These are phyloP conservation scores for Ophiostoma perfectum DNA, from an alignment of 2,329 filamentous ascomycete species.

Conservation along the genomic window DNA sequence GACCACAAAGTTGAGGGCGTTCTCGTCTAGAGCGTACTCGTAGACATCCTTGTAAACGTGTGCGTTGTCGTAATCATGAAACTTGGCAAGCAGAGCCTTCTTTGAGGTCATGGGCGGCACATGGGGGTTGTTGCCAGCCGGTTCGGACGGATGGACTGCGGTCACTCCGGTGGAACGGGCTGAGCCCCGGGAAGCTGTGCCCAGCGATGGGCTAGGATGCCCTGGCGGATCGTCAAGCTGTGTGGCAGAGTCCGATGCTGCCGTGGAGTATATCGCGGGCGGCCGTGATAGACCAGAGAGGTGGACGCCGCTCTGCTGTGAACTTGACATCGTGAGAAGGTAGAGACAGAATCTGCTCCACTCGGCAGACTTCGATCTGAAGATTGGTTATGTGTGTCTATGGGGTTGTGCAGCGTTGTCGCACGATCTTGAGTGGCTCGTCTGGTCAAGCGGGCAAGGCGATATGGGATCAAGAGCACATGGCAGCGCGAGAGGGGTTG, in stretches of 20 bases:
- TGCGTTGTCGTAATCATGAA: constrained; percentile 50
- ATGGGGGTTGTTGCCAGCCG: neutral
- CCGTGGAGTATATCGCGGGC: neutral
- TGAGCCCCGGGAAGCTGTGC: neutral
- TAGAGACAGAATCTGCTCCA: neutral
- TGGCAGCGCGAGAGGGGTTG: neutral
- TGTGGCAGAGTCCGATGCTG: neutral
- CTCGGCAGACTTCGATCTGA: too few species aligned
- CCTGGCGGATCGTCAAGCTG: neutral
- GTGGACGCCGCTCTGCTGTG: neutral
- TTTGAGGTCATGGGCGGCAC: neutral
- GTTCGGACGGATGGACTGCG: neutral
- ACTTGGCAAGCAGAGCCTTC: constrained; percentile 28
- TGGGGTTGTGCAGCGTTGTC: neutral
- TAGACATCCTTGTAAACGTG: constrained; percentile 43
- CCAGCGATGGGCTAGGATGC: neutral
- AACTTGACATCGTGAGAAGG: neutral
- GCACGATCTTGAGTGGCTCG: neutral
- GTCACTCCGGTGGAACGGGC: neutral
- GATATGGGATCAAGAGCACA: neutral
- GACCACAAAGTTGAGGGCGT: constrained; percentile 57
- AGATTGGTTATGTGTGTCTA: too few species aligned
- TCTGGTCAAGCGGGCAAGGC: neutral
- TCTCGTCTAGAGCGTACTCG: constrained; percentile 36
- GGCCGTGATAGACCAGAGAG: neutral